phyloP scores from a whole-genome alignment of 2,329 filamentous ascomycete genomes.

The Penicillium sp. region DNA sequence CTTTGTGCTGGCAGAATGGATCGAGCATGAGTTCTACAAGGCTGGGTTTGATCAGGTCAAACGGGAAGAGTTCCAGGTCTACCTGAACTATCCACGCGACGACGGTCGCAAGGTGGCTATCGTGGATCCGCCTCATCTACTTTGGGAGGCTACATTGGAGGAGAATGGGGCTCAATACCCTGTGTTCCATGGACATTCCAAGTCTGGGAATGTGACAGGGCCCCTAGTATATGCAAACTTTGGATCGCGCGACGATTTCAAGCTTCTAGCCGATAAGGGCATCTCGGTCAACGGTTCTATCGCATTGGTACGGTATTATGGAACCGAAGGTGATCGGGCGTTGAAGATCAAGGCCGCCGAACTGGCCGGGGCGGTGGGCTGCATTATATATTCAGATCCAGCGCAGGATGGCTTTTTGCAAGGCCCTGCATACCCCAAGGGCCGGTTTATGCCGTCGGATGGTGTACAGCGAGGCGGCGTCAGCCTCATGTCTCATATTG shows the following conservation, averaged over 20 bases:
- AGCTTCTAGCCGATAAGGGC: constrained; percentile 67
- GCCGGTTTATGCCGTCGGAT: constrained; percentile 77
- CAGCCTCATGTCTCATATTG: constrained; percentile 75
- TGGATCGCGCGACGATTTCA: constrained; percentile 81
- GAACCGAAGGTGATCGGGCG: constrained; percentile 69
- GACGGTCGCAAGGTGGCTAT: constrained; percentile 81
- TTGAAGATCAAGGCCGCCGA: constrained; percentile 91
- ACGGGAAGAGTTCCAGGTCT: constrained; percentile 81
- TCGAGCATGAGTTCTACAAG: constrained; percentile 73
- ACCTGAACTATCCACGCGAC: constrained; percentile 83
- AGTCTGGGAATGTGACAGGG: constrained; percentile 80
- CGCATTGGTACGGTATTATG: constrained; percentile 78
- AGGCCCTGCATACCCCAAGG: constrained; percentile 73
- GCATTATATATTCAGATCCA: constrained; percentile 91
- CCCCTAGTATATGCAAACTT: constrained; percentile 92
- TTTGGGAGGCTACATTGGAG: constrained; percentile 81
- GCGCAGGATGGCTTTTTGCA: constrained; percentile 76
- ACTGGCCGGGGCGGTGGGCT: constrained; percentile 79
- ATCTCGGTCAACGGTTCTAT: constrained; percentile 78
- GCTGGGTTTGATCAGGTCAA: constrained; percentile 74
- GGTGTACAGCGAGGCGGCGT: constrained; percentile 83
- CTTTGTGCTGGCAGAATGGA: constrained; percentile 80
- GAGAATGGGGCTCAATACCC: constrained; percentile 77
- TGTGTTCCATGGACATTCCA: constrained; percentile 87
- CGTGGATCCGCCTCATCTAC: constrained; percentile 66